Evolutionary conservation across 768 basidiomycete species (phyloP), one percentile per base, ranked within the genome.

Genomic region (Boletus pseudo-olivaceus): DNA sequence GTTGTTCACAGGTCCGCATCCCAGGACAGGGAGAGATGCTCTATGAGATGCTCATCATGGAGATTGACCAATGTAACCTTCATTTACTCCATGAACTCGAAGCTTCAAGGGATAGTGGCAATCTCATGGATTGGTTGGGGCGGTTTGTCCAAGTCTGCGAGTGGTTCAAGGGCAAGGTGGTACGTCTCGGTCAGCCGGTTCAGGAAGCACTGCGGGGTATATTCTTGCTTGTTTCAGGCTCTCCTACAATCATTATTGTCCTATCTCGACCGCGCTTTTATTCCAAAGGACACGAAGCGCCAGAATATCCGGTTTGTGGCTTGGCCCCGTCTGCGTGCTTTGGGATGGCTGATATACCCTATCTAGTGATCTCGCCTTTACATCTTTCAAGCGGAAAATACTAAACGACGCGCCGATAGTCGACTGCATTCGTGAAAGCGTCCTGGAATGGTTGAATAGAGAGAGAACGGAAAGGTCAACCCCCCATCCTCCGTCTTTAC

Each of bases 261-360:
- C 3, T 87, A 85, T 65, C 69, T 93, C 47, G 89, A 93, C 63
- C 82, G 87, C 62, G 76, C 77, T 0, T 90, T 84, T 58, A 76
- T 89, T 10, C 62, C 67, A 0, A 71, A 73, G 38, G 68, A 76
- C 32, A 69, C 72, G 27, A 68, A 72, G 12, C 51, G 74, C 14
- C 60, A 62, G 8, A 71, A 67, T 14, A 78, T 85, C 43, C 76
- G 70, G 88, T 87, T 58, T 20, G 76, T 48, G 26, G 33, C 4
- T 26, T 5, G 27, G 39, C 51, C 15, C 7, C 12, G 17, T 35
- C 23, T 26, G 12, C 15, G 41, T 27, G 15, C 32, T 20, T 11
- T 7, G 11, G 6, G 17, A 23, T 34, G n/a, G 11, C 51, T 47
- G 33, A 51, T 29, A 53, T 54, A 19, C 26, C 39, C 6, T 32